Conservation (phyloP, 192 early-diverging fungal genomes). For the Backusella luteola region DNA sequence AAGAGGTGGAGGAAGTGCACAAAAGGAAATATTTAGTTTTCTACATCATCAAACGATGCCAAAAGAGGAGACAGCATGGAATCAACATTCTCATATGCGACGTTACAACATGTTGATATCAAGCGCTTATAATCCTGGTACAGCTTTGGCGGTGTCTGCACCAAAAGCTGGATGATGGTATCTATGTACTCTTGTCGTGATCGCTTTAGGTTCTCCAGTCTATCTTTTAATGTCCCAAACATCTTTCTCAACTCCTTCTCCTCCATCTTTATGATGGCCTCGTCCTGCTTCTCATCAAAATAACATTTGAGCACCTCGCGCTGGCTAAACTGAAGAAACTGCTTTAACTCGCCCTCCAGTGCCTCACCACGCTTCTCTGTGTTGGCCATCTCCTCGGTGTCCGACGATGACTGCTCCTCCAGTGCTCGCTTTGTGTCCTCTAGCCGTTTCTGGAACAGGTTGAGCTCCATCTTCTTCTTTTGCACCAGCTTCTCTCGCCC, state of each 20-base stretch:
- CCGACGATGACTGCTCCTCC: constrained; percentile 27
- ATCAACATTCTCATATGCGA: constrained; percentile 62
- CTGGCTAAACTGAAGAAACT: constrained; percentile 35
- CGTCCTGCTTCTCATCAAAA: constrained; percentile 24
- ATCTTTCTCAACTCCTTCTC: constrained; percentile 39
- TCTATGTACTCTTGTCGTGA: constrained; percentile 34
- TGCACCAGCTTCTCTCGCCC: constrained; percentile 44
- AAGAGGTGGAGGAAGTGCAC: no score
- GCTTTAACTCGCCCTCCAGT: constrained; percentile 28
- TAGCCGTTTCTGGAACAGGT: constrained; percentile 30
- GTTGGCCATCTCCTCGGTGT: constrained; percentile 22
- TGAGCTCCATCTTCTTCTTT: constrained; percentile 35
- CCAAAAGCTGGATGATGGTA: constrained; percentile 43
- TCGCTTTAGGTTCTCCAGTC: constrained; percentile 24
- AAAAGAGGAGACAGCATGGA: constrained; percentile 56
- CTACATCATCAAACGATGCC: constrained; percentile 54
- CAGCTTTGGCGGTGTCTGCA: constrained; percentile 36
- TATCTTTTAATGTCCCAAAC: constrained; percentile 17
- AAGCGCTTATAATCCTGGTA: constrained; percentile 65
- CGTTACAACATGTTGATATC: constrained; percentile 65
- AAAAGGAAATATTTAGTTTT: neutral
- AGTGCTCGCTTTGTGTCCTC: constrained; percentile 27
- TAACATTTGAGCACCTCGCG: constrained; percentile 30
- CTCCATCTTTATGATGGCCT: constrained; percentile 4
- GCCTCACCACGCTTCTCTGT: constrained; percentile 31